A percentile compares a stretch with the other conserved stretches of the same genome.
Conservation (phyloP, 345 rosid genomes). For the Kandelia obovata region DNA sequence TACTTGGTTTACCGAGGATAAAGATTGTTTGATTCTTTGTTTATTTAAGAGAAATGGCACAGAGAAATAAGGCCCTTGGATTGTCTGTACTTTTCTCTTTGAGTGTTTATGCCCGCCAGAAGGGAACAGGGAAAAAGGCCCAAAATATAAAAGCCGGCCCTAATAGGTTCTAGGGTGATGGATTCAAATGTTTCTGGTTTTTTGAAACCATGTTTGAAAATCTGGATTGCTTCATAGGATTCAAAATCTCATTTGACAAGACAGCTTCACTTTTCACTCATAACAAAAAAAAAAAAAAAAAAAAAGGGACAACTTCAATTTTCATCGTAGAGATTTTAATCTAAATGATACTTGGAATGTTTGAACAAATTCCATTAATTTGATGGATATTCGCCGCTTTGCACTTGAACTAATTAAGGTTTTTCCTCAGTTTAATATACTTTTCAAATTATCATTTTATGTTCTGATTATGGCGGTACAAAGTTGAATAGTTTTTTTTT, state of each 20-base stretch:
- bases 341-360: not conserved
- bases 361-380: too few species aligned
- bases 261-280: too few species aligned
- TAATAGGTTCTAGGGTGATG: too few species aligned
- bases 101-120: conserved; percentile 4
- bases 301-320: not conserved
- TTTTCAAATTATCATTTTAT: not conserved
- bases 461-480: not conserved
- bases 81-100: not conserved
- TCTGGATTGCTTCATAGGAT: conserved; percentile 18
- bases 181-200: too few species aligned
- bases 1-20: too few species aligned
- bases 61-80: not conserved
- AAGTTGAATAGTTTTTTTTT: not conserved
- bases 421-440: not conserved
- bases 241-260: too few species aligned
- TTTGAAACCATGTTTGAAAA: not conserved
- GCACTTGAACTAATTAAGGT: not conserved
- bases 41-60: not conserved
- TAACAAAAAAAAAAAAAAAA: too few species aligned
- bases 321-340: not conserved
- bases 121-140: not conserved
- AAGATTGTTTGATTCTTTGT: too few species aligned
- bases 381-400: not conserved
- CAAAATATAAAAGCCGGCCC: too few species aligned